Evolutionary conservation across 768 basidiomycete genomes (phyloP).

Genomic region (Russula sp.): DNA sequence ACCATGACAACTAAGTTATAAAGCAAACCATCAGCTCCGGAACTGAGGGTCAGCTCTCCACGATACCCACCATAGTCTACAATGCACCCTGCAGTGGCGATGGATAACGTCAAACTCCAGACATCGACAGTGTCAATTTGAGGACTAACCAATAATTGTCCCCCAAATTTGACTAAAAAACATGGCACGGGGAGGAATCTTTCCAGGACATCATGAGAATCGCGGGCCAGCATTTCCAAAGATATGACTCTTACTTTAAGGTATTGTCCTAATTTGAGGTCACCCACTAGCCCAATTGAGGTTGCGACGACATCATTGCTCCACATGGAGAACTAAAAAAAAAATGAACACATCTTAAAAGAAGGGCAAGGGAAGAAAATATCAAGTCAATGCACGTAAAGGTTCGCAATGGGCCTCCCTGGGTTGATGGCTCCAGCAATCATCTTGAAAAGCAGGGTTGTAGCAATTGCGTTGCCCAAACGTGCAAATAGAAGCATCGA

Average conservation of each 20-base stretch:
- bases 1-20: constrained; percentile 54
- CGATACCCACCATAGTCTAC: constrained; percentile 39
- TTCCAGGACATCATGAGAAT: constrained; percentile 33
- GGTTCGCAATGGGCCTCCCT: constrained; percentile 64
- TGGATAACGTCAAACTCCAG: neutral
- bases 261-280: constrained; percentile 58
- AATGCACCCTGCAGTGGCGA: constrained; percentile 31
- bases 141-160: constrained; percentile 48
- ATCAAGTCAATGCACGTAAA: constrained; percentile 45
- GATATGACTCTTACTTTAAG: constrained; percentile 27
- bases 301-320: constrained; percentile 58
- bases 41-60: constrained; percentile 15
- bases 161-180: constrained; percentile 66
- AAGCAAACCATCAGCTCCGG: constrained; percentile 26
- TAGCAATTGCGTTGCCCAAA: constrained; percentile 60
- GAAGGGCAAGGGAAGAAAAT: neutral
- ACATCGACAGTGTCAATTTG: neutral
- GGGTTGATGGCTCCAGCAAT: constrained; percentile 58
- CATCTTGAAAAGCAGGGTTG: constrained; percentile 65
- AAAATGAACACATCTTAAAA: neutral
- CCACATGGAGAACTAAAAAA: constrained; percentile 61
- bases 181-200: constrained; percentile 65
- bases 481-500: constrained; percentile 54
- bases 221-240: neutral
- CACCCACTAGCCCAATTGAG: constrained; percentile 51